Evolutionary conservation across 352 stramenopile species (phyloP), one percentile per base, ranked within the genome.

Genomic region (Phytophthora rubi): DNA sequence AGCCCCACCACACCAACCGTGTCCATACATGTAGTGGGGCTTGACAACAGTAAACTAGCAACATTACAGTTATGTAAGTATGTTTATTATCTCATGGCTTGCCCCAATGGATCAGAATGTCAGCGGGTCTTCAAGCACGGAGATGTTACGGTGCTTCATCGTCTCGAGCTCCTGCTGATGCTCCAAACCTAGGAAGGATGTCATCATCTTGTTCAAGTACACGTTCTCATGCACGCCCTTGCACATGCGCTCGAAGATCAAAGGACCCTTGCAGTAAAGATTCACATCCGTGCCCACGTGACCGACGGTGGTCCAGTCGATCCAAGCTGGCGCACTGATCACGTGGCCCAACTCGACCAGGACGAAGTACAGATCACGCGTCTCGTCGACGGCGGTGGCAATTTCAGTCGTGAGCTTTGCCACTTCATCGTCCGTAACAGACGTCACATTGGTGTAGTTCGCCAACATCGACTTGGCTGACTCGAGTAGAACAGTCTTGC

Each of bases 201-300:
- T 85, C 77, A 92, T 90, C 62, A 92, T 73, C 70, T 88, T 88
- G 77, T 92, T 92, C 62, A 92, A 59, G 69, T 90, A 85, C 42
- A 66, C 81, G 71, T 92, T 92, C 69, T 92, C 74, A 64, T 90
- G 80, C 23, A 86, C 70, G 23, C 84, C 84, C 65, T 86, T 82
- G 73, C 84, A 92, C 71, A 89, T 80, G 52, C 80, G 79, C 61
- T 86, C 77, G 21, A 92, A 81, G 23, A 88, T 61, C 1, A 54
- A 61, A 3, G 84, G 84, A 15, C 84, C 84, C 70, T 86, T 86
- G 79, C 84, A 92, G 80, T 92, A 88, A 37, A 92, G 62, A 65
- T 89, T 88, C 42, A 92, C 84, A 54, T 92, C 84, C 63, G 82
- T 90, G 71, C 82, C 84, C 10, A 90, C 80, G 75, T 92, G 84